Base-by-base conservation (phyloP, 129 eudicot species). In the Heracleum sosnowskyi region DNA sequence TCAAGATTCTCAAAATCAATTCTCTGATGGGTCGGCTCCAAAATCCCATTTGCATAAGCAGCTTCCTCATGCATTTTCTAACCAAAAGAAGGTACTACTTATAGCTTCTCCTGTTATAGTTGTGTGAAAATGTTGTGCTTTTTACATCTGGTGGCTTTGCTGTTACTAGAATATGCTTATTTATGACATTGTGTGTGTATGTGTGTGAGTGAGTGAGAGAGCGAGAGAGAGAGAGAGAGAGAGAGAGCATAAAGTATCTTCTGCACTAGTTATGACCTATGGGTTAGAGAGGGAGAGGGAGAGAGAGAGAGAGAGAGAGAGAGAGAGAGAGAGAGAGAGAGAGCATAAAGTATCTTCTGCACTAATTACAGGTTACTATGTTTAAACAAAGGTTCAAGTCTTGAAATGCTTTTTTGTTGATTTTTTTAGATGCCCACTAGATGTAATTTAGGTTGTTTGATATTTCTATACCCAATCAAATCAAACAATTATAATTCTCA, bases 21-120 rank as follows among this genome's bases (percentile, higher is more conserved):
- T 41, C 63, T 82, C 0, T 47, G 76, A 81, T 81, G 90, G 81
- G 79, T 86, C 85, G 77, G 81, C 74, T 70, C 63, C 83, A 9
- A 80, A 82, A 68, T 66, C 78, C 29, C 47, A 62, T 20, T 75
- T 78, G 76, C 57, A 69, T 15, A 16, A 75, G 41, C 74, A 74
- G 44, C 20, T 79, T 26, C 76, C 75, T 17, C 79, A 78, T 72
- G 74, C 83, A 77, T 82, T 80, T 70, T 78, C 83, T 78, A 64
- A 35, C 33, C 75, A 77, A 7, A 80, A 78, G 36, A 85, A 82
- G 91, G 91, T 87, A 69, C 17, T 64, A 10, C 31, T 57, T 1
- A 9, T 4, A 7, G 24, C 13, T 24, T 51, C n/a, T 47, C 2
- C 39, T 2, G 4, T 36, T 36, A 0, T 2, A 5, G 0, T 29